Percentiles rank a stretch among this genome's conserved stretches.
Conservation (phyloP, 192 early-diverging fungal species). For the Spizellomyces sp. region DNA sequence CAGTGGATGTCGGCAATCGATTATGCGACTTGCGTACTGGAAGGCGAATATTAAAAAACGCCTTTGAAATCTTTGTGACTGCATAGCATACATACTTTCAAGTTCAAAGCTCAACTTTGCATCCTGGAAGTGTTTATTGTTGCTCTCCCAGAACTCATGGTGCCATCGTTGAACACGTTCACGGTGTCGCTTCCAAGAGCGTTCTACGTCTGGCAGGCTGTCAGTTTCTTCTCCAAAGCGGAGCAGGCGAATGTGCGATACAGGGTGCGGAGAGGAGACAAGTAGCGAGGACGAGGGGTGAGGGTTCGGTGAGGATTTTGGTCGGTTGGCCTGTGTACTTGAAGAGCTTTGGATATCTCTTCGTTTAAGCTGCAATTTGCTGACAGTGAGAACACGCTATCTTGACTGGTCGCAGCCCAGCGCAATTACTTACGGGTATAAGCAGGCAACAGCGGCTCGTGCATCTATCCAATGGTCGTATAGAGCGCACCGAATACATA, state of each 20-base stretch:
- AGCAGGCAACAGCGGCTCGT: too few species aligned
- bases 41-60: neutral
- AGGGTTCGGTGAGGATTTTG: too few species aligned
- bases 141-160: constrained; percentile 41
- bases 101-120: constrained; percentile 34
- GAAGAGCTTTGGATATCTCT: too few species aligned
- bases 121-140: constrained; percentile 38
- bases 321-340: too few species aligned
- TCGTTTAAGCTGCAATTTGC: too few species aligned
- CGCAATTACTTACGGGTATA: too few species aligned
- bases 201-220: constrained; percentile 1
- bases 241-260: constrained; percentile 40
- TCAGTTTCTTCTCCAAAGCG: constrained; percentile 6
- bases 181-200: constrained; percentile 17
- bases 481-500: too few species aligned
- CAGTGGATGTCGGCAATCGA: constrained; percentile 19
- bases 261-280: constrained; percentile 44
- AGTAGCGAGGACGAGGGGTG: neutral
- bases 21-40: constrained; percentile 14
- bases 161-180: constrained; percentile 33
- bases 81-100: constrained; percentile 10
- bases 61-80: neutral
- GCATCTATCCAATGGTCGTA: too few species aligned
- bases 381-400: too few species aligned
- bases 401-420: too few species aligned